Evolutionary conservation across 352 stramenopile species (phyloP), one percentile per base, ranked within the genome.

Genomic region (Phytophthora brassicae): DNA sequence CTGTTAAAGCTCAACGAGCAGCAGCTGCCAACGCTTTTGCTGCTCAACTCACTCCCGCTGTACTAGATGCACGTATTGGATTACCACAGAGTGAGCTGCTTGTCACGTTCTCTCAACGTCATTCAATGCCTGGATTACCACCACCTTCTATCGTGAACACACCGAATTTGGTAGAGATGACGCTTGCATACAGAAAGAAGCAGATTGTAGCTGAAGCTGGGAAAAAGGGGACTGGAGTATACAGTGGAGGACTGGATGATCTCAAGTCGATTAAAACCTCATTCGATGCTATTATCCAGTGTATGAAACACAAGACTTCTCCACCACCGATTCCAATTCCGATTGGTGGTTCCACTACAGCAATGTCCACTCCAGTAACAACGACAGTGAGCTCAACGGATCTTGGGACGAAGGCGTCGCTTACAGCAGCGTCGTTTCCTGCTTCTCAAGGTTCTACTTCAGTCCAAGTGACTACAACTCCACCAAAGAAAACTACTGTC

Each of bases 261-360:
- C 65, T 92, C 20, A 87, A 89, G 65, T 90, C 85, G 26, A 91
- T 94, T 57, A 79, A 75, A 28, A 83, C 67, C 6, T 94, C 85
- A 22, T 94, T 94, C 35, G 82, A 92, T 33, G 82, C 83, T 35
- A 94, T 94, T 50, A 86, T 94, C 13, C 83, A 91, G 58, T 91
- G 85, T 46, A 92, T 94, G 85, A 94, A 94, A 66, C 74, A 75
- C 43, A 93, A 95, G 62, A 78, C 80, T 4, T 73, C 84, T 14
- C 75, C 84, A 16, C 81, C 86, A 6, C 81, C 84, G 6, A 90
- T 94, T 28, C 85, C 85, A 13, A 90, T 92, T 26, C 69, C 69
- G 8, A 56, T 64, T 14, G 69, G 57, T 31, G 17, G 22, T 53
- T 12, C 51, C 38, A 35, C 52, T 33, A 19, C 48, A 20, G 17